Base-by-base conservation (phyloP, 768 basidiomycete species). In the Leccinum barrowsii region DNA sequence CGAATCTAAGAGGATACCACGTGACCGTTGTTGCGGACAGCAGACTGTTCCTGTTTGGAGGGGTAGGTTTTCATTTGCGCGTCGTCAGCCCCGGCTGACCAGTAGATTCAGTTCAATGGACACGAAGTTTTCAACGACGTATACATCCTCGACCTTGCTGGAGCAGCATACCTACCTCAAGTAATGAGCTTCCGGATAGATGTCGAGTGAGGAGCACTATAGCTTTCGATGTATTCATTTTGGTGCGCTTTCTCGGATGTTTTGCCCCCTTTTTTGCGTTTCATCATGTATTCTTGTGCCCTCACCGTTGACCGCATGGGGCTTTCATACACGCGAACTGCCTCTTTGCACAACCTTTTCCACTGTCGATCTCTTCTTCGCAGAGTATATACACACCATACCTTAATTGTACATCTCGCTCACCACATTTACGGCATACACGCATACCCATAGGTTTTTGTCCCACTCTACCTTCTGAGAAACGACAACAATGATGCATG, bases 121-220 rank as follows among this genome's bases (percentile, higher is more conserved):
- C 82, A 81, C 52, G 85, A 85, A 17, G 85, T 90, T 3, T 94
- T 85, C 65, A 91, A 94, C 63, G 94, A 96, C 73, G 86, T 94
- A 37, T 82, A 89, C 72, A 80, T 89, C 40, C 77, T 97, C 48
- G 94, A 98, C 67, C 79, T 96, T 34, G 91, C 92, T 4, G 91
- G 89, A 10, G 83, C 86, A 5, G 93, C 92, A 37, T 97, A 95
- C 74, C 75, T 96, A 21, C 92, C 94, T 0, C 94, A 96, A 70
- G 91, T 94, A 10, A 92, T 89, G 60, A 86, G 86, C 70, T 89
- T 87, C 67, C 77, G 75, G 32, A 81, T 90, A 65, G 84, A 86
- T 46, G 69, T 76, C 1, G 59, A 60, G 19, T 73, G 54, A 68
- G 35, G 44, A 56, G 55, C 24, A 37, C 34, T 47, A 28, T 32